Base-by-base conservation (phyloP, 768 basidiomycete genomes). In the Pleurotus tuoliensis region DNA sequence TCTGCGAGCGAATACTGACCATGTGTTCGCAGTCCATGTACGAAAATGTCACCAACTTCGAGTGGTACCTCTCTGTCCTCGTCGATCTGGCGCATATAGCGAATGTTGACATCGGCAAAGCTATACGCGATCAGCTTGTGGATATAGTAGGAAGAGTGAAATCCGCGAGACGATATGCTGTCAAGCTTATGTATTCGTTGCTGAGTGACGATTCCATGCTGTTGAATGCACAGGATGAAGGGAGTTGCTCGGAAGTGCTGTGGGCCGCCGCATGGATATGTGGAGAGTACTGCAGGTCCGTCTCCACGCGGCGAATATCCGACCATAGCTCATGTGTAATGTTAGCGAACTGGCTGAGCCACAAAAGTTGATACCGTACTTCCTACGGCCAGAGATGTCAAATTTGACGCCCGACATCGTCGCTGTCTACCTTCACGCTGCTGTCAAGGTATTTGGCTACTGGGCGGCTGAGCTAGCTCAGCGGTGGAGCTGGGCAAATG, bases 181-280 rank as follows among this genome's bases (percentile, higher is more conserved):
- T 98, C 20, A 84, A 84, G 67, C 75, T 95, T 53, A 89, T 95
- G 86, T 84, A 86, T 58, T 85, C 87, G 48, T 66, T 98, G 7
- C 68, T 98, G 41, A 82, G 80, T 47, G 95, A 98, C 61, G 88
- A 92, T 44, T 78, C 80, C 0, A 81, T 95, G 63, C 61, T 93
- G 50, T 73, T 79, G 54, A 86, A 84, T 66, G 84, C 86, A 2
- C 72, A 75, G 16, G 87, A 91, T 18, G 80, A 82, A 49, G 87
- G 83, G 1, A 86, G 84, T 66, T 95, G 92, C 63, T 82, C 86
- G 0, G 92, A 95, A 65, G 82, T 96, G 7, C 74, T 97, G 2
- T 93, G 91, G 82, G 97, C 95, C 0, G 95, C 94, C 8, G 93
- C 94, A 4, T 99, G 92, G 91, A 90, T 98, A 62, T 94, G 92